Conservation (phyloP, 352 stramenopile species). For the Stephanocyclus meneghinianus region DNA sequence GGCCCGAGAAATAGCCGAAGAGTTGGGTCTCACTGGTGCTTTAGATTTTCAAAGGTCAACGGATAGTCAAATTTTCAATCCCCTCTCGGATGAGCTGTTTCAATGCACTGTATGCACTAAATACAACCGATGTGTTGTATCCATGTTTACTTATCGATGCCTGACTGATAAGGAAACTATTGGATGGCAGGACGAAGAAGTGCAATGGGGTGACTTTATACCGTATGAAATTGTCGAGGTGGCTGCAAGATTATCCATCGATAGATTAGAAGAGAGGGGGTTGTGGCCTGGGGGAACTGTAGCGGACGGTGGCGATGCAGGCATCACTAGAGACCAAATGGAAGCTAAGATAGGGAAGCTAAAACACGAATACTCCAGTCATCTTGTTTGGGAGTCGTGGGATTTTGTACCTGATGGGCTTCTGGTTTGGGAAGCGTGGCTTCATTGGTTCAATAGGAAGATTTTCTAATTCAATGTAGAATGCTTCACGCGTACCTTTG, state of each 20-base stretch:
- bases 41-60: slow-evolving; percentile 27
- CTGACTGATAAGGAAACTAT: slow-evolving; percentile 56
- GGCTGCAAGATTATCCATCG: slow-evolving; percentile 55
- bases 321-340: background rate
- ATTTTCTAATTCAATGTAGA: background rate
- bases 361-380: slow-evolving; percentile 21
- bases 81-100: slow-evolving; percentile 55
- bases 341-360: background rate
- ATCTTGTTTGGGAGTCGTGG: slow-evolving; percentile 56
- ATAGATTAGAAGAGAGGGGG: slow-evolving; percentile 34
- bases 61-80: slow-evolving; percentile 4
- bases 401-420: slow-evolving; percentile 81
- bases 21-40: slow-evolving; percentile 62
- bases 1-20: slow-evolving; percentile 71
- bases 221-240: slow-evolving; percentile 56
- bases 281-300: slow-evolving; percentile 56
- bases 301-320: slow-evolving; percentile 22
- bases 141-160: slow-evolving; percentile 66
- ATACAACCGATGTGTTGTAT: slow-evolving; percentile 81
- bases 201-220: slow-evolving; percentile 77
- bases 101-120: slow-evolving; percentile 72
- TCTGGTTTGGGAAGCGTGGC: slow-evolving; percentile 69
- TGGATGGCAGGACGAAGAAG: slow-evolving; percentile 77
- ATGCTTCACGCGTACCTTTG: background rate
- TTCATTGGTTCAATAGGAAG: slow-evolving; percentile 11